phyloP scores from a whole-genome alignment of 345 rosid genomes.

The Punica granatum region DNA sequence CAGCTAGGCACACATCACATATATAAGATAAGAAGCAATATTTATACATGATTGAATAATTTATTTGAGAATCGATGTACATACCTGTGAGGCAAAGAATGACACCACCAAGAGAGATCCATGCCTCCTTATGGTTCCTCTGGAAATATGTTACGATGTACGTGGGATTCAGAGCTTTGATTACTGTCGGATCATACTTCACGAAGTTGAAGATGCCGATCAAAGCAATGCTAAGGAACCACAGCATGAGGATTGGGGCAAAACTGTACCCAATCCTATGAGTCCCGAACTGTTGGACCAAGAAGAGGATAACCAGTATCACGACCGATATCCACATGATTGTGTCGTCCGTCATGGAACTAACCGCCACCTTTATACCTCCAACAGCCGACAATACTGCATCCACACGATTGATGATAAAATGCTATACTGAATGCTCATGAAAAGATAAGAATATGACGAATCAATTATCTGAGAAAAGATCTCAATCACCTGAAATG shows the following conservation, averaged over 20 bases:
- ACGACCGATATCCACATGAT: constrained; percentile 23
- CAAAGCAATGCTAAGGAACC: constrained; percentile 15
- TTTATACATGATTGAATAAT: neutral
- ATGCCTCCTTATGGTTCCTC: constrained; percentile 13
- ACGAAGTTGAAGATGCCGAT: constrained; percentile 21
- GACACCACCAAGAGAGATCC: constrained; percentile 23
- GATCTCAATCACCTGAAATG: constrained; percentile 25
- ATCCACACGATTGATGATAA: neutral
- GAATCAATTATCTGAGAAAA: no score
- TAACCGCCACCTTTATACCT: constrained; percentile 16
- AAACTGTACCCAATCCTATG: constrained; percentile 19
- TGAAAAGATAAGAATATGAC: neutral
- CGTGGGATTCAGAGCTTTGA: constrained; percentile 21
- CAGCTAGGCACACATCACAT: neutral
- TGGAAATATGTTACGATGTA: constrained; percentile 17
- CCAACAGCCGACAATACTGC: constrained; percentile 24
- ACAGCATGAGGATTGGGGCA: constrained; percentile 16
- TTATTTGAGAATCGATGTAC: no score
- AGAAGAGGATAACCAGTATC: constrained; percentile 17
- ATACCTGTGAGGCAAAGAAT: constrained; percentile 21
- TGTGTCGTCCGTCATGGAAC: neutral
- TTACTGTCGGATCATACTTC: constrained; percentile 10
- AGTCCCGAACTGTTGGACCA: constrained; percentile 21
- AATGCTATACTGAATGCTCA: no score
- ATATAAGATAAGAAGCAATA: no score